These are phyloP conservation scores for Lachancea meyersii DNA, from an alignment of 805 yeast genomes.

Conservation along the genomic window DNA sequence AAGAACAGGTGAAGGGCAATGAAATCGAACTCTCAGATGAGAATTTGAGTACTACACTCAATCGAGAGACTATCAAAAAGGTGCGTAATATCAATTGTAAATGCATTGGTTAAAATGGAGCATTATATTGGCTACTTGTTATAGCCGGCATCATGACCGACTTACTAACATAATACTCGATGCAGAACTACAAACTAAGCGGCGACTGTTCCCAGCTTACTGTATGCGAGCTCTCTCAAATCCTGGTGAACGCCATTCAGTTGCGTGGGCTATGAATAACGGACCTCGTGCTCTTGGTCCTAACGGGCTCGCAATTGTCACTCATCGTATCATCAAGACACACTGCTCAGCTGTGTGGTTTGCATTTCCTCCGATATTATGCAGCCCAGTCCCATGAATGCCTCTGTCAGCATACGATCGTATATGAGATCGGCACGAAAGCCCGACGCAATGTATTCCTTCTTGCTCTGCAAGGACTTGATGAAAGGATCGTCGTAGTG, in stretches of 20 bases:
- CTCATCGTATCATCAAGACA: background rate
- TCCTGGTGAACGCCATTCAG: slow-evolving; percentile 43
- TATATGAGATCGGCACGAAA: slow-evolving; percentile 66
- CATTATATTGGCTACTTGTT: background rate
- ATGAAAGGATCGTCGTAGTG: slow-evolving; percentile 60
- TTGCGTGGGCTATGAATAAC: slow-evolving; percentile 36
- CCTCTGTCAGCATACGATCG: slow-evolving; percentile 74
- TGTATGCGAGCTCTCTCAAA: slow-evolving; percentile 33
- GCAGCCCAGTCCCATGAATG: slow-evolving; percentile 86
- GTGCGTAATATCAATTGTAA: slow-evolving; percentile 17
- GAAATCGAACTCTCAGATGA: slow-evolving; percentile 22
- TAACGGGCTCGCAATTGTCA: slow-evolving; percentile 7
- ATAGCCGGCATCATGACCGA: background rate
- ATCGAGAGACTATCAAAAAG: slow-evolving; percentile 34
- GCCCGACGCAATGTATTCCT: slow-evolving; percentile 78
- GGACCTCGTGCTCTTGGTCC: background rate
- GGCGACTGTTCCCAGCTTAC: slow-evolving; percentile 18
- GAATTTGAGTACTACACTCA: slow-evolving; percentile 27
- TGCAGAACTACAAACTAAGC: slow-evolving; percentile 28
- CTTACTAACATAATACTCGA: slow-evolving; percentile 4
- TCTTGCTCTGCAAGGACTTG: slow-evolving; percentile 46
- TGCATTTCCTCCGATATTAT: slow-evolving; percentile 56
- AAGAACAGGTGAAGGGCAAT: slow-evolving; percentile 4
- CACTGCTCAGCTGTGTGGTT: slow-evolving; percentile 1
- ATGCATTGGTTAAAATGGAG: too few relatives aligned